Percentiles rank a stretch among this genome's conserved stretches.
phyloP scores from a whole-genome alignment of 139 green algal species.

The Auxenochlorella pyrenoidosa region DNA sequence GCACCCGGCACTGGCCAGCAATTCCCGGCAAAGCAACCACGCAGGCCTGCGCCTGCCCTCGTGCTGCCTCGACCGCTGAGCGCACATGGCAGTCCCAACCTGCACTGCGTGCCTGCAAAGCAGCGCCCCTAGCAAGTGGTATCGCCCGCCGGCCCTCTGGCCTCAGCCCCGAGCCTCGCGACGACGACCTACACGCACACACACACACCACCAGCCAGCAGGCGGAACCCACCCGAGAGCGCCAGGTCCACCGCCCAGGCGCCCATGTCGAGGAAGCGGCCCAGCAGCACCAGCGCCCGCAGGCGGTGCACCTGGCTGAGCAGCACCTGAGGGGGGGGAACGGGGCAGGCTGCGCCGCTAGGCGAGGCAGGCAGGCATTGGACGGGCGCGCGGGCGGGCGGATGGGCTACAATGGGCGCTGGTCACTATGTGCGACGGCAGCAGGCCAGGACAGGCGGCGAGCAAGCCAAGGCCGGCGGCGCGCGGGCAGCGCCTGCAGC shows the following conservation, averaged over 20 bases:
- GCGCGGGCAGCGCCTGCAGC: neutral
- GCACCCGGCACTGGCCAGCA: no score
- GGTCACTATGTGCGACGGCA: neutral
- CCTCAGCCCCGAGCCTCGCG: no score
- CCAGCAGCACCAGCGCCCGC: constrained; percentile 93
- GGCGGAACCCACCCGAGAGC: constrained; percentile 57
- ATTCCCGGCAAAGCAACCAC: no score
- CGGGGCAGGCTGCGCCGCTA: neutral
- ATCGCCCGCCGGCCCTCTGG: no score
- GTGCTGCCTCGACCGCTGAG: no score
- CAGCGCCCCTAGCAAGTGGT: no score
- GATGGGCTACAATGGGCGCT: neutral
- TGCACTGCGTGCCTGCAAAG: no score
- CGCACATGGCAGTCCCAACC: no score
- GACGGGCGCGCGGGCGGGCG: no score
- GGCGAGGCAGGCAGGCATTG: neutral
- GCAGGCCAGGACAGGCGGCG: neutral
- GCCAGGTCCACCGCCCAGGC: constrained; percentile 97
- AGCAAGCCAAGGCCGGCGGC: neutral
- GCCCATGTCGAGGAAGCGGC: constrained; percentile 98
- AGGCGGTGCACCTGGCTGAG: constrained; percentile 96
- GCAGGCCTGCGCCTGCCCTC: no score
- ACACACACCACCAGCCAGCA: no score
- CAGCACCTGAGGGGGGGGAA: constrained; percentile 79
- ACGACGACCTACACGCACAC: no score